These are phyloP conservation scores for Debaryomyces tyrocola DNA, from an alignment of 805 yeast species.

Conservation along the genomic window DNA sequence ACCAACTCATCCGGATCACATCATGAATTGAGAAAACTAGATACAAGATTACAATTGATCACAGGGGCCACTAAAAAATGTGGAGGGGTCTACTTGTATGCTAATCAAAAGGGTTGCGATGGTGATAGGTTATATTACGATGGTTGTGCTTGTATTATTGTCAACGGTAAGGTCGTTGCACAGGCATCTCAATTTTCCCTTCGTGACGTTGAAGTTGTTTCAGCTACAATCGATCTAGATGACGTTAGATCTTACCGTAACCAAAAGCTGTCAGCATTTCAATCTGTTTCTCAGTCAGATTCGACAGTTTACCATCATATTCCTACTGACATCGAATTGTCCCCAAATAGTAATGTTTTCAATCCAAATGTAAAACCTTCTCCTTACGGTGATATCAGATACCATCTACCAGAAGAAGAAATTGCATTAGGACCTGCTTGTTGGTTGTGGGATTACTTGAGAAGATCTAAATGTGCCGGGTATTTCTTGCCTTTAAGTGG, in stretches of 20 bases:
- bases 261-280: slow-evolving; percentile 74
- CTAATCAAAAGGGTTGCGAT: slow-evolving; percentile 97
- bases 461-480: slow-evolving; percentile 90
- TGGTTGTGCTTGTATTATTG: slow-evolving; percentile 93
- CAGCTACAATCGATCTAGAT: slow-evolving; percentile 93
- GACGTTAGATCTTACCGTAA: slow-evolving; percentile 84
- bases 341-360: slow-evolving; percentile 59
- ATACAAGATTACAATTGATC: slow-evolving; percentile 81
- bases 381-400: slow-evolving; percentile 46
- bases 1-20: slow-evolving; percentile 98
- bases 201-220: slow-evolving; percentile 87
- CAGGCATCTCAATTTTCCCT: slow-evolving; percentile 92
- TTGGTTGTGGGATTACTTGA: slow-evolving; percentile 97
- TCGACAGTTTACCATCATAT: slow-evolving; percentile 50
- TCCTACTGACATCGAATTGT: slow-evolving; percentile 62
- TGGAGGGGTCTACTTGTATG: slow-evolving; percentile 91
- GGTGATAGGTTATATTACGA: slow-evolving; percentile 97
- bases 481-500: slow-evolving; percentile 93
- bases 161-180: slow-evolving; percentile 88
- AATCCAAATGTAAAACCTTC: slow-evolving; percentile 66
- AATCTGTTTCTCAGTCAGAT: slow-evolving; percentile 47
- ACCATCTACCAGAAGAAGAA: slow-evolving; percentile 90
- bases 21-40: slow-evolving; percentile 88
- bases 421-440: slow-evolving; percentile 98
- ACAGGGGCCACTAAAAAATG: slow-evolving; percentile 92